Base-by-base conservation (phyloP, 2,329 filamentous ascomycete genomes). In the Aspergillus sp. region DNA sequence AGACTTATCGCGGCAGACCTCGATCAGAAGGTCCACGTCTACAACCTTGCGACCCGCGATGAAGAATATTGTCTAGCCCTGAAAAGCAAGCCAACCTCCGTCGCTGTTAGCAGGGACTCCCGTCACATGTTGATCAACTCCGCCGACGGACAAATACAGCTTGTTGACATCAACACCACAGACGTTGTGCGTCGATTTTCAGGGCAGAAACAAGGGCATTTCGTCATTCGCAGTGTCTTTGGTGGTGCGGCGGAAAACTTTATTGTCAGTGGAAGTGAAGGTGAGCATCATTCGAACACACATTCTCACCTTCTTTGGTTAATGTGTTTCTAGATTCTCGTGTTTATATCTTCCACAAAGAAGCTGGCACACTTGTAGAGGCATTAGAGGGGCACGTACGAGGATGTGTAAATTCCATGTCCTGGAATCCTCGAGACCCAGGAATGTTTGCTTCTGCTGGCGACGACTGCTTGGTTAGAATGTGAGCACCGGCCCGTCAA, bases 201-300 rank as follows among this genome's bases (percentile, higher is more conserved):
- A 15, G 93, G 92, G 0, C 90, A 93, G 63, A 85, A 83, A 47
- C 91, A 92, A 63, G 89, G 87, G 57, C 80, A 89, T 2, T 97
- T 82, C 71, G 85, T 97, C 58, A 96, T 99, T 61, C 85, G 94
- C 54, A 91, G 89, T 69, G 81, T 84, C 0, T 95, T 97, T 76
- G 95, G 95, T 17, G 95, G 95, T 32, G 93, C 94, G 1, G 89
- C 91, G 60, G 92, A 97, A 78, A 93, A 89, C 73, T 97, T 97
- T 74, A 89, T 98, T 9, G 83, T 96, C 28, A 94, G 91, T 70
- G 95, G 95, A 10, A 97, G 92, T 70, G 92, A 97, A 84, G 90
- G 91, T 92, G 79, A 70, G 81, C 55, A 10, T 3, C 41, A 9
- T 10, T 17, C 13, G 8, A 51, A 47, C 12, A 10, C 19, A 12